A percentile compares a stretch with the other conserved stretches of the same genome.
These are phyloP conservation scores for Vitis hybrid DNA, from an alignment of 177 flowering plant genomes.

Conservation along the genomic window DNA sequence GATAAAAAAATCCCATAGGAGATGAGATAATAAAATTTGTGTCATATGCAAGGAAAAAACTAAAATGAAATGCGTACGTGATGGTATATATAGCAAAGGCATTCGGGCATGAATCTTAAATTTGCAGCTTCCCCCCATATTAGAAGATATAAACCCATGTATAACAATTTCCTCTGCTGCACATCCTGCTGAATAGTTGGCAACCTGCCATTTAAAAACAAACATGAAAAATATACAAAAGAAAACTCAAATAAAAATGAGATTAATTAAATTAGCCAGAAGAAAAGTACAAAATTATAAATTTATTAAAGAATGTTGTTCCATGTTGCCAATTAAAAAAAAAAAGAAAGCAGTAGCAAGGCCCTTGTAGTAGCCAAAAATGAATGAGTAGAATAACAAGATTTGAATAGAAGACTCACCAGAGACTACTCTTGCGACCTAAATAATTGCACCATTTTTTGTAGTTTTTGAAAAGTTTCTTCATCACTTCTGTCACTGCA, in stretches of 20 bases:
- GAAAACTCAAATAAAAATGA: background rate
- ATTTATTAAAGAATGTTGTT: background rate
- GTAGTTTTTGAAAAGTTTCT: constrained; percentile 88
- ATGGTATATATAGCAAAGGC: constrained; percentile 96
- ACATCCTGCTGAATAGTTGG: constrained; percentile 95
- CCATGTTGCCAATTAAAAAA: background rate
- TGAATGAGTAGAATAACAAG: background rate
- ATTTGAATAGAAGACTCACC: constrained; percentile 44
- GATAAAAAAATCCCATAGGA: background rate
- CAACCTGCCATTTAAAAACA: constrained; percentile 50
- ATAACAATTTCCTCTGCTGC: constrained; percentile 86
- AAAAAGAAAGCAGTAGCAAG: background rate
- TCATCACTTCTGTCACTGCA: constrained; percentile 83
- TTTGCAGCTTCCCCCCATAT: constrained; percentile 99
- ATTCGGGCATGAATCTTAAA: constrained; percentile 97
- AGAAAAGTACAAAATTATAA: background rate
- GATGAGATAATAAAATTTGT: background rate
- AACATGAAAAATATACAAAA: background rate
- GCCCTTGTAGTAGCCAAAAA: background rate
- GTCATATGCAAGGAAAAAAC: background rate
- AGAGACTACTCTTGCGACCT: constrained; percentile 89
- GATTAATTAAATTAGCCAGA: background rate
- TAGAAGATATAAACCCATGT: constrained; percentile 91
- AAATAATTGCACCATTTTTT: constrained; percentile 94
- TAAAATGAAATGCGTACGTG: constrained; percentile 51